Base-by-base conservation (phyloP, 345 rosid species). In the Cardamine occulta region DNA sequence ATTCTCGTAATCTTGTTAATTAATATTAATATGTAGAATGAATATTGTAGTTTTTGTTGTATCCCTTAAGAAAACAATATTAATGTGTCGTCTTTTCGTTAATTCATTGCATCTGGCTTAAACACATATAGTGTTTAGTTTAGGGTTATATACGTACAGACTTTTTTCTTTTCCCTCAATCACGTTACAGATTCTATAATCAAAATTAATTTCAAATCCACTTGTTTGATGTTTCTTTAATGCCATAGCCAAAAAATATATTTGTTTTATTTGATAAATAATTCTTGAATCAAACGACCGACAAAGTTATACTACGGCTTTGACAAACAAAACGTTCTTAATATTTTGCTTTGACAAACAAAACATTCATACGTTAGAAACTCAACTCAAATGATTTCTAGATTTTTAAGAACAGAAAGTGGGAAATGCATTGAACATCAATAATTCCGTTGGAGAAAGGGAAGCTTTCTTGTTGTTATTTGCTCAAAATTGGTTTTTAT, bases 391-490 rank as follows among this genome's bases (percentile, higher is more conserved):
- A 11, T 32, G 14, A n/a, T 42, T 15, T 40, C 3, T 6, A 19
- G 4, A 4, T 34, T 58, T 6, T 6, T 35, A 34, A 57, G 34
- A 56, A 63, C 12, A 54, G 18, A 55, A 53, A 19, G 57, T 44
- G 70, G 9, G 57, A 15, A 66, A 59, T 66, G 51, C 64, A 72
- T 29, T 53, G 74, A 66, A 73, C 74, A 67, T 66, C 64, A 72
- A 78, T 73, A 66, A 53, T 66, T 72, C 58, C 77, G 65, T 73
- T 67, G 74, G 78, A 72, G 69, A 53, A 52, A 67, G 74, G 74
- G 45, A 78, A 78, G 81, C 63, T 52, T 73, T 78, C 45, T 78
- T 65, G 63, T 71, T 72, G 63, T 73, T 60, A 66, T 44, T 17
- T 54, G 56, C 68, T 32, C 8, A 62, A 21, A 8, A 47, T 13